These are phyloP conservation scores for Elymus sibiricus DNA, from an alignment of 176 grass and related monocot species.

Conservation along the genomic window DNA sequence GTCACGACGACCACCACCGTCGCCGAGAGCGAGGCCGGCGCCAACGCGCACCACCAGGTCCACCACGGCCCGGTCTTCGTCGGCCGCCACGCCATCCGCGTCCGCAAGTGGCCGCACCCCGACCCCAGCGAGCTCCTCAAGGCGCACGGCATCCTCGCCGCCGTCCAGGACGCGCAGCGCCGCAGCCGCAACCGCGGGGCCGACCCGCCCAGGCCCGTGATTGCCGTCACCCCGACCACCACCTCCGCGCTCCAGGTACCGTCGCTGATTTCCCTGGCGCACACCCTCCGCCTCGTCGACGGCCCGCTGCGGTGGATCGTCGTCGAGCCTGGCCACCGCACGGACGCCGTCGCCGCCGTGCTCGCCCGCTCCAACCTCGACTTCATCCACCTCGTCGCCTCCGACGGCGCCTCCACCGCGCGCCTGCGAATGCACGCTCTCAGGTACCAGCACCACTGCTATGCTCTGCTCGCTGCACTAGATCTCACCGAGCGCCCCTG, in stretches of 20 bases:
- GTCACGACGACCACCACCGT: conserved; percentile 28
- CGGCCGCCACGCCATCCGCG: conserved; percentile 77
- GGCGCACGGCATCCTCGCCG: conserved; percentile 70
- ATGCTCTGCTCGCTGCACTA: neutral
- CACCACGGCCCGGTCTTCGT: conserved; percentile 63
- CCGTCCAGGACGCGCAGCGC: conserved; percentile 69
- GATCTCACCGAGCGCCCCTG: conserved; percentile 13
- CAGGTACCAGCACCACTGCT: conserved; percentile 23
- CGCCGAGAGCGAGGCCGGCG: conserved; percentile 5
- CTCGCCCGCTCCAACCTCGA: conserved; percentile 48
- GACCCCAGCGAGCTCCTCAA: conserved; percentile 66
- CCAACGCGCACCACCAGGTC: conserved; percentile 37
- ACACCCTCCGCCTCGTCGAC: conserved; percentile 60
- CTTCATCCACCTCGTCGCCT: conserved; percentile 49
- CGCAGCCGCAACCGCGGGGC: conserved; percentile 24
- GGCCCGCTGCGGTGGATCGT: conserved; percentile 55
- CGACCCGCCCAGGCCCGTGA: conserved; percentile 25
- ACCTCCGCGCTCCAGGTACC: conserved; percentile 48
- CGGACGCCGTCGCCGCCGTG: conserved; percentile 57
- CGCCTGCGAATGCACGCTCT: conserved; percentile 61
- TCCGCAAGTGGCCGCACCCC: conserved; percentile 69
- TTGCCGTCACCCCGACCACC: conserved; percentile 62
- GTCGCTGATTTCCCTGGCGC: conserved; percentile 51
- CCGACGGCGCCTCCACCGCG: conserved; percentile 6
- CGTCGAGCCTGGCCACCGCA: conserved; percentile 47